Conservation (phyloP, 352 stramenopile genomes). For the Aphanomyces invadans region DNA sequence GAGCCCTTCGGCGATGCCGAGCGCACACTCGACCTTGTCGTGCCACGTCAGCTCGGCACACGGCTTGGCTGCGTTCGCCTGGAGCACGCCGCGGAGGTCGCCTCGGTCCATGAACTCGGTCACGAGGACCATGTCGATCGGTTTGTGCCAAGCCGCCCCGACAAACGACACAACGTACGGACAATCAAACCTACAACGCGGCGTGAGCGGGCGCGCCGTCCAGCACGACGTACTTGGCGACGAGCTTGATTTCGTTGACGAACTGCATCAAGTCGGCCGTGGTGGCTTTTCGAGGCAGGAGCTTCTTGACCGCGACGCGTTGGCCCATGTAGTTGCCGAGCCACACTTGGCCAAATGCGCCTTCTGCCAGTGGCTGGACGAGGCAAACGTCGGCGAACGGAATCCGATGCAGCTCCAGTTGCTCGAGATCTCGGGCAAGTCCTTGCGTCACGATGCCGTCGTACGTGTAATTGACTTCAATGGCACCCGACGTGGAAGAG, state of each 20-base stretch:
- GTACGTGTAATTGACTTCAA: no score
- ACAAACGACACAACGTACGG: conserved; percentile 24
- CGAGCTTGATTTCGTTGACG: conserved; percentile 2
- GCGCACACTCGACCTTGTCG: conserved; percentile 66
- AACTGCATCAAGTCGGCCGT: background rate
- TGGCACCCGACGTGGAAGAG: no score
- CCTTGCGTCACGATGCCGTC: background rate
- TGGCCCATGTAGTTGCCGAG: conserved; percentile 54
- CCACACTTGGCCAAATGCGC: conserved; percentile 64
- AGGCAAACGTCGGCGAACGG: conserved; percentile 28
- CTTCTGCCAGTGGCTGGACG: conserved; percentile 47
- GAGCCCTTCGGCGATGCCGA: conserved; percentile 58
- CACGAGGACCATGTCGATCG: background rate
- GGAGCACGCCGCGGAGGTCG: background rate
- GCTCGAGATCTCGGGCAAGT: conserved; percentile 29
- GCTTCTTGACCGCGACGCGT: conserved; percentile 52
- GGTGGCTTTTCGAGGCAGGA: conserved; percentile 21
- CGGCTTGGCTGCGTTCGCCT: background rate
- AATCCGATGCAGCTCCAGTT: conserved; percentile 28
- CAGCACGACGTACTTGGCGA: conserved; percentile 8
- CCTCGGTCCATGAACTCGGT: background rate
- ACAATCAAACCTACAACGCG: background rate
- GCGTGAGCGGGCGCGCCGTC: background rate
- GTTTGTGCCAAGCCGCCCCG: conserved; percentile 22
- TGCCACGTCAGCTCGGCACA: conserved; percentile 43